Evolutionary conservation across 2,329 filamentous ascomycete genomes (phyloP).

Genomic region (Penicillium expansum): DNA sequence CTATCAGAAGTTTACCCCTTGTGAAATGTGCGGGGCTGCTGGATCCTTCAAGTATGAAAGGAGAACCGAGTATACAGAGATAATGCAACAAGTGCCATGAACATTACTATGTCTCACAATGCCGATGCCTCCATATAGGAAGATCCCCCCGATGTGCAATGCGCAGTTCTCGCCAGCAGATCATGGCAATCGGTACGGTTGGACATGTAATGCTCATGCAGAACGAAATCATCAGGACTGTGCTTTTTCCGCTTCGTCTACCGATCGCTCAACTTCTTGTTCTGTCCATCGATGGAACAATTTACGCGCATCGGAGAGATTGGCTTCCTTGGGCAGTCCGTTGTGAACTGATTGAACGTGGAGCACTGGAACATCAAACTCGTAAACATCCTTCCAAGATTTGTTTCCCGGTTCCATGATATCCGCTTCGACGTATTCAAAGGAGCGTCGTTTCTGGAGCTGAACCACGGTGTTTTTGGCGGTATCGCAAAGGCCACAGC

Average conservation of each 20-base stretch:
- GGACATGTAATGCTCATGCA: background rate
- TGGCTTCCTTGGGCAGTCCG: slow-evolving; percentile 47
- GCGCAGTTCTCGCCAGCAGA: background rate
- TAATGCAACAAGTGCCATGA: background rate
- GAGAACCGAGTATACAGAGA: background rate
- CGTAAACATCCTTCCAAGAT: slow-evolving; percentile 60
- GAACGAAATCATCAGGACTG: background rate
- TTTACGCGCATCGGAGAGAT: slow-evolving; percentile 59
- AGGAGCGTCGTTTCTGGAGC: slow-evolving; percentile 52
- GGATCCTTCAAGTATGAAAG: background rate
- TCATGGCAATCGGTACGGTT: background rate
- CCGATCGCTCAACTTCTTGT: slow-evolving; percentile 53
- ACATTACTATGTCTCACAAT: background rate
- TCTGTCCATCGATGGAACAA: slow-evolving; percentile 63
- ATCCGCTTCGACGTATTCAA: slow-evolving; percentile 59
- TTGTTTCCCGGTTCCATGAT: slow-evolving; percentile 56
- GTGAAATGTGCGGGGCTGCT: background rate
- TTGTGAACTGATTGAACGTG: slow-evolving; percentile 52
- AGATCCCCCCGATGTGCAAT: background rate
- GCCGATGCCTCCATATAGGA: background rate
- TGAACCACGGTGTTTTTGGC: slow-evolving; percentile 57
- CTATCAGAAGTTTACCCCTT: background rate
- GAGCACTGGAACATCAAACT: slow-evolving; percentile 64
- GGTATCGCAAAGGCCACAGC: slow-evolving; percentile 61
- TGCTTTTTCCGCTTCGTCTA: slow-evolving; percentile 49